Base-by-base conservation (phyloP, 106 monocot species). In the Triglochin maritima region DNA sequence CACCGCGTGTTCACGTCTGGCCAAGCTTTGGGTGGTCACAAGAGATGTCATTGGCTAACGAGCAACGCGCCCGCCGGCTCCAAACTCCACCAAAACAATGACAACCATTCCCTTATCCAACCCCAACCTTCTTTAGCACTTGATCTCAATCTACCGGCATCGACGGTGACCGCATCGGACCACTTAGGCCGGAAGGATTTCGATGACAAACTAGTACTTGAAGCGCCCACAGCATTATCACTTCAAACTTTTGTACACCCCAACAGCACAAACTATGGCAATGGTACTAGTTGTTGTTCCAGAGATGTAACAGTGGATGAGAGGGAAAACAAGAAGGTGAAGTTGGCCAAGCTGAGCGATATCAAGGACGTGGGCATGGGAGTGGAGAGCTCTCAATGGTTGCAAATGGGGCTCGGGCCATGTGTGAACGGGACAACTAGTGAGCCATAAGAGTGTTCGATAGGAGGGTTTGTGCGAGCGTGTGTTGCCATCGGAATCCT, bases 11-110 rank as follows among this genome's bases (percentile, higher is more conserved):
- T 86, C 76, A 29, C 83, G n/a, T 79, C 86, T 0, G 85, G 89
- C 3, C 86, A 89, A 71, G 86, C 89, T 3, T 75, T 89, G 1
- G 89, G 89, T 3, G 89, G 85, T 3, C 89, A 89, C 77, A 89
- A 79, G 81, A 72, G 83, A 42, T 77, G 89, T 64, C 85, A 89
- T 44, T 59, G 59, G 59, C 71, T 87, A 16, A 81, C 81, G 1
- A 72, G 71, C 12, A 83, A 60, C 57, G 1, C 59, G 10, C 47
- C 29, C n/a, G 0, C 46, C 13, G 13, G 54, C 12, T 57, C 52
- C 56, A 73, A 74, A 64, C 58, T 65, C 29, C 64, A 62, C 15
- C 43, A 65, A 9, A 54, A 17, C 2, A 6, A 69, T 3, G 47
- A 17, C 41, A 65, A 73, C 9, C 52, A 52, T 11, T 4, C 47